These are phyloP conservation scores for Cladosporium halotolerans DNA, from an alignment of 2,329 filamentous ascomycete species.

Conservation along the genomic window DNA sequence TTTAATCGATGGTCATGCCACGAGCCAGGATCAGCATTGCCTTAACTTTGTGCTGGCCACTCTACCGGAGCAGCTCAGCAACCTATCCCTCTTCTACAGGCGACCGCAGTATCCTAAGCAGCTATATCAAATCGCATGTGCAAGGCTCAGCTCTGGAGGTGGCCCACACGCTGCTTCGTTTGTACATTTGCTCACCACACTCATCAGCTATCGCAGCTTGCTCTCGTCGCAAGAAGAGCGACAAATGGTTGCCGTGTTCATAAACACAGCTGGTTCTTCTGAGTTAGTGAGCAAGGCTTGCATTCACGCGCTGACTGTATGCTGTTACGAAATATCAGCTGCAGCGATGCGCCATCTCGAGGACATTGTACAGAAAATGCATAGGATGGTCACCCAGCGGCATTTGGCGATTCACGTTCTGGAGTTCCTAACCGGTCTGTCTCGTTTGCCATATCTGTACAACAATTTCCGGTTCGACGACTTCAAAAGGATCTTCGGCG, in stretches of 20 bases:
- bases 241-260: slow-evolving; percentile 83
- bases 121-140: slow-evolving; percentile 35
- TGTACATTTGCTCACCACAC: slow-evolving; percentile 77
- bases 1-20: slow-evolving; percentile 6
- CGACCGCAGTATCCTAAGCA: slow-evolving; percentile 69
- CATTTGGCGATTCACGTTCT: slow-evolving; percentile 90
- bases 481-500: slow-evolving; percentile 88
- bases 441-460: slow-evolving; percentile 71
- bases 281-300: slow-evolving; percentile 77
- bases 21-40: slow-evolving; percentile 61
- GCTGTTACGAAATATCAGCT: slow-evolving; percentile 85
- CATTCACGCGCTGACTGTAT: slow-evolving; percentile 90
- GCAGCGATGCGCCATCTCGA: slow-evolving; percentile 82
- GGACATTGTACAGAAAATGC: slow-evolving; percentile 85
- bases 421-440: slow-evolving; percentile 87
- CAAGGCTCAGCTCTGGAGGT: background rate
- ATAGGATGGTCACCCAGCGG: slow-evolving; percentile 89
- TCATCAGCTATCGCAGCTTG: slow-evolving; percentile 71
- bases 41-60: slow-evolving; percentile 88
- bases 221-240: slow-evolving; percentile 70
- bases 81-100: slow-evolving; percentile 75
- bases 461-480: slow-evolving; percentile 85
- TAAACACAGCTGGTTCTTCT: slow-evolving; percentile 60
- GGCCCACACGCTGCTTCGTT: slow-evolving; percentile 8
- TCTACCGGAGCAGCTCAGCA: slow-evolving; percentile 79